Evolutionary conservation across 2,329 filamentous ascomycete genomes (phyloP).

Genomic region (Esteya vermicola): DNA sequence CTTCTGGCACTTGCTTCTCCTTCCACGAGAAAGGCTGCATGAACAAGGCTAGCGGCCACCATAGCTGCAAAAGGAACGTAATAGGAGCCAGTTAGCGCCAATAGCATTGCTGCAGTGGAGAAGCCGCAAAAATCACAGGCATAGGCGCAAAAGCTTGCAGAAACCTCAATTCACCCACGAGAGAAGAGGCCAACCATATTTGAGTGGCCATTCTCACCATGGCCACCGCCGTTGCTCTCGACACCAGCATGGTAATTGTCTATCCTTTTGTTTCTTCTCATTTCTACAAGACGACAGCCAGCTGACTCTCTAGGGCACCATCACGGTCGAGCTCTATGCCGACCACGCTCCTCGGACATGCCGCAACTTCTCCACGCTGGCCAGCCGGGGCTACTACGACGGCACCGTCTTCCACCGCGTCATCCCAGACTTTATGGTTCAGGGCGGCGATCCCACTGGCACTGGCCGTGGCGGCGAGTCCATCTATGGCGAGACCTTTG

Average conservation of each 20-base stretch:
- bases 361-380: conserved; percentile 74
- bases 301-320: conserved; percentile 47
- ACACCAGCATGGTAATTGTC: conserved; percentile 64
- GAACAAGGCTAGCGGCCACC: too few relatives aligned
- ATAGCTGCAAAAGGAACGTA: too few relatives aligned
- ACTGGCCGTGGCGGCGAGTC: conserved; percentile 78
- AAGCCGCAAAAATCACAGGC: too few relatives aligned
- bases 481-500: conserved; percentile 89
- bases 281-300: not conserved
- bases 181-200: too few relatives aligned
- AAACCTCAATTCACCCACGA: too few relatives aligned
- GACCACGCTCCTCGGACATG: conserved; percentile 79
- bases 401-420: conserved; percentile 79
- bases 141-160: too few relatives aligned
- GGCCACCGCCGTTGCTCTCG: conserved; percentile 65
- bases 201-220: conserved; percentile 29
- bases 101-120: too few relatives aligned
- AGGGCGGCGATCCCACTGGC: conserved; percentile 86
- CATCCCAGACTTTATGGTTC: conserved; percentile 93
- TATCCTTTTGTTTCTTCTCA: not conserved
- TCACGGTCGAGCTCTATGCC: conserved; percentile 82
- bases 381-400: conserved; percentile 77
- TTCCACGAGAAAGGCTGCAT: too few relatives aligned
- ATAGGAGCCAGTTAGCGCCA: too few relatives aligned
- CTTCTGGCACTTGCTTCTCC: too few relatives aligned